Percentiles rank a stretch among this genome's conserved stretches.
These are phyloP conservation scores for Raffaelea albimanens DNA, from an alignment of 2,329 filamentous ascomycete species.

Conservation along the genomic window DNA sequence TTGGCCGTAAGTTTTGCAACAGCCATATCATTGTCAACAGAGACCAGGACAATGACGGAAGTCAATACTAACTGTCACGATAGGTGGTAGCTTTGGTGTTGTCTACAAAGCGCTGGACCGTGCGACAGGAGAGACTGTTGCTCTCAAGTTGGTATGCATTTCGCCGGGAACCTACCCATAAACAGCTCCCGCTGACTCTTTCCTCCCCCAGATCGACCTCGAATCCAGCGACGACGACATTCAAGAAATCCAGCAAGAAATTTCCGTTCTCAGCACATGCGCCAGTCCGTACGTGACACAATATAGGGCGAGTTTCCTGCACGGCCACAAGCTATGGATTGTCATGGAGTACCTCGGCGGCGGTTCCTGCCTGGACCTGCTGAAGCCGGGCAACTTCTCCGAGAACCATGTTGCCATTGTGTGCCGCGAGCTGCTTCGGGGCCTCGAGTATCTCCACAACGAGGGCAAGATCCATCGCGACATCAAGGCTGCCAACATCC, in stretches of 20 bases:
- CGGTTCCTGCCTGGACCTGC: conserved; percentile 85
- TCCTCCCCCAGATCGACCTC: conserved; percentile 70
- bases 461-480: conserved; percentile 96
- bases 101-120: conserved; percentile 96
- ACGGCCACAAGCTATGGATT: conserved; percentile 96
- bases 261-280: conserved; percentile 89
- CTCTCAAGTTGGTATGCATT: conserved; percentile 79
- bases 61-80: conserved; percentile 5
- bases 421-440: conserved; percentile 80
- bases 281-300: conserved; percentile 89
- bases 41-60: background rate
- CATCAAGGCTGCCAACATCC: conserved; percentile 91
- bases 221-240: conserved; percentile 98
- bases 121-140: conserved; percentile 82
- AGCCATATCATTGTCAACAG: background rate
- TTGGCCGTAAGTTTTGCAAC: conserved; percentile 67
- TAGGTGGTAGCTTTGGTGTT: conserved; percentile 89
- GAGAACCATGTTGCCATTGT: conserved; percentile 91
- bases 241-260: conserved; percentile 95
- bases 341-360: conserved; percentile 97
- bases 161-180: background rate
- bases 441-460: conserved; percentile 84
- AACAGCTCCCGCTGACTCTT: background rate
- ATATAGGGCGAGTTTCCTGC: conserved; percentile 94
- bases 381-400: conserved; percentile 82